Evolutionary conservation across 1,139 yeast species (phyloP).

Genomic region (Diutina rugosa): DNA sequence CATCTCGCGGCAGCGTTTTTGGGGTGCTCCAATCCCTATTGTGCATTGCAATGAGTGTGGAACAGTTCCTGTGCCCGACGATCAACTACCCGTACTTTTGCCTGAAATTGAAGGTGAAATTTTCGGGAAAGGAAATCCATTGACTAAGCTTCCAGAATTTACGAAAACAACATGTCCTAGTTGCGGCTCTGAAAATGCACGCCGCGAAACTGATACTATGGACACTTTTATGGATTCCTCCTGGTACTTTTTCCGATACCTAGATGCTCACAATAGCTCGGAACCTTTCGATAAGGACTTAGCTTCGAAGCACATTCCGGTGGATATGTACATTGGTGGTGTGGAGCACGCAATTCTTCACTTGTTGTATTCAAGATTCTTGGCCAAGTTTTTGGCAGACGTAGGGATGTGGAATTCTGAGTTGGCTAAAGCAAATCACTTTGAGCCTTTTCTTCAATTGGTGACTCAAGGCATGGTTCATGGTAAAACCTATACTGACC

Average conservation of each 20-base stretch:
- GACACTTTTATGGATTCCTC: constrained; percentile 97
- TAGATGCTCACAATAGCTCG: constrained; percentile 53
- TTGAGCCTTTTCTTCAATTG: constrained; percentile 71
- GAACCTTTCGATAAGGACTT: constrained; percentile 37
- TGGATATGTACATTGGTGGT: constrained; percentile 87
- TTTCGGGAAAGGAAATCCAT: constrained; percentile 57
- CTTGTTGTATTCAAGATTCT: constrained; percentile 70
- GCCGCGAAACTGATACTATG: constrained; percentile 94
- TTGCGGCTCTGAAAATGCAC: constrained; percentile 55
- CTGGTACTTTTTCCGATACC: constrained; percentile 84
- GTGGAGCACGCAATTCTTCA: constrained; percentile 94
- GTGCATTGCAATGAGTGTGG: constrained; percentile 82
- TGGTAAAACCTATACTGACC: constrained; percentile 71
- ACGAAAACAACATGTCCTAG: constrained; percentile 68
- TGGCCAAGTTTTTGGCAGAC: constrained; percentile 62
- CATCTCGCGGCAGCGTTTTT: constrained; percentile 83
- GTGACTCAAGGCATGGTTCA: constrained; percentile 98
- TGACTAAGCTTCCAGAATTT: constrained; percentile 57
- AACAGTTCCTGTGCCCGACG: constrained; percentile 78
- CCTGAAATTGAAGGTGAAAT: constrained; percentile 31
- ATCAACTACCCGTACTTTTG: constrained; percentile 66
- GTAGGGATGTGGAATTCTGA: constrained; percentile 34
- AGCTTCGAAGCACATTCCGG: constrained; percentile 60
- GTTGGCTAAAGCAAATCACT: constrained; percentile 23
- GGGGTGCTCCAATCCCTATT: constrained; percentile 99